These are phyloP conservation scores for Beauveria sp. DNA, from an alignment of 2,329 filamentous ascomycete species.

Conservation along the genomic window DNA sequence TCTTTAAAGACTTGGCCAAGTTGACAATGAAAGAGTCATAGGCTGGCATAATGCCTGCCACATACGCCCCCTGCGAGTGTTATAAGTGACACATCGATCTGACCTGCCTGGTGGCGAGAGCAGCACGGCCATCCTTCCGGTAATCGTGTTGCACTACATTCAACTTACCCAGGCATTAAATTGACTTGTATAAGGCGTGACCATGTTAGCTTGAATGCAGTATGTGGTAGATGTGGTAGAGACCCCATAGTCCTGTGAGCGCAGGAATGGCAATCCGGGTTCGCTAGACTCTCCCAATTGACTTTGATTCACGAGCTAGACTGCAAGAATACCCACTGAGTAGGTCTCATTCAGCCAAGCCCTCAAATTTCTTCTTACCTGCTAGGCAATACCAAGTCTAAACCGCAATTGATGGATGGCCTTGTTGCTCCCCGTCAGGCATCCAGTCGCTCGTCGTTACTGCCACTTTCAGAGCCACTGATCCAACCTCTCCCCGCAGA, in stretches of 20 bases:
- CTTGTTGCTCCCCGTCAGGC: background rate
- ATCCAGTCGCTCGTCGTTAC: background rate
- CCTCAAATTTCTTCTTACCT: rapidly evolving
- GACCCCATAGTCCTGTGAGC: background rate
- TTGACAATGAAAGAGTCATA: too few species aligned
- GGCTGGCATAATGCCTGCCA: too few species aligned
- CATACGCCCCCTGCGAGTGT: too few species aligned
- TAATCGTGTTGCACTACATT: too few species aligned
- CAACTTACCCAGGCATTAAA: too few species aligned
- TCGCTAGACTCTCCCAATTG: background rate
- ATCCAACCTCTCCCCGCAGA: background rate
- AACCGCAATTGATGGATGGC: too few species aligned
- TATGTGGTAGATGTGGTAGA: too few species aligned
- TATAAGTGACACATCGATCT: too few species aligned
- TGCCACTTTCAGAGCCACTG: background rate
- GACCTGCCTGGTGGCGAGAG: too few species aligned
- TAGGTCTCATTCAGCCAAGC: rapidly evolving
- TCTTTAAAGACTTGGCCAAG: too few species aligned
- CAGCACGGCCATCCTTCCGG: too few species aligned
- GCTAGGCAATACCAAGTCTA: background rate
- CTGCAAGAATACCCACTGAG: background rate
- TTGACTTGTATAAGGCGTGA: background rate
- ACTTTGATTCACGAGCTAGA: too few species aligned
- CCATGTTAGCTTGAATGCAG: background rate
- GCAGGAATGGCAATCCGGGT: background rate